Evolutionary conservation across 2,329 filamentous ascomycete species (phyloP), one percentile per base, ranked within the genome.

Genomic region (Epichloe brachyelytri): DNA sequence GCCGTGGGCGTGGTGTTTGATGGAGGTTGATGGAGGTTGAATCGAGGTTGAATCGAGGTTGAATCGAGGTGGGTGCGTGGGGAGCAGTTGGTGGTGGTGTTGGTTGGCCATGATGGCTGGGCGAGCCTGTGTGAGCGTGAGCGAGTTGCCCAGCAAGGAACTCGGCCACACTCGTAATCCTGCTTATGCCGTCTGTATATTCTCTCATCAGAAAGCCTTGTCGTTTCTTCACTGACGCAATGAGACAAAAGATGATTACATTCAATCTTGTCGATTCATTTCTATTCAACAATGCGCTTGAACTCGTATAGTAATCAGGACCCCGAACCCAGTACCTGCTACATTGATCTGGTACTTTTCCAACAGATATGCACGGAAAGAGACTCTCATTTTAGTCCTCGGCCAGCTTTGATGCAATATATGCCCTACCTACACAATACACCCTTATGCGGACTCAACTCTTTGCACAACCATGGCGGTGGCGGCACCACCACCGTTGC

Each of bases 401-500:
- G 4, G n/a, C n/a, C 22, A 46, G 11, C 12, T 8, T 17, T n/a
- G 30, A 40, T 48, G 15, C 20, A 12, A 43, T 20, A 43, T 20
- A 43, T 30, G 17, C 2, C 39, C 10, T n/a, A 2, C 17, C 10
- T 22, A 5, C 50, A 43, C 19, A 15, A 43, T 46, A 40, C 4
- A 10, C 15, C 39, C 39, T 52, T 63, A 79, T 50, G 77, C 75
- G 47, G 71, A 71, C 56, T 85, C 83, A 58, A 91, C 76, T 60
- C 82, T 82, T 70, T 97, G 90, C 50, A 98, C 88, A 46, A 97
- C 88, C 63, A 97, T 77, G 0, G 90, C 93, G 10, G 87, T 91
- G 1, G 91, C 88, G 14, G 89, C 91, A 53, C 93, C 93, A 41
- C 93, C 93, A 44, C 93, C 93, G 62, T 98, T 98, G 72, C 93